These are phyloP conservation scores for Pleurotus sapidus DNA, from an alignment of 768 basidiomycete genomes.

Conservation along the genomic window DNA sequence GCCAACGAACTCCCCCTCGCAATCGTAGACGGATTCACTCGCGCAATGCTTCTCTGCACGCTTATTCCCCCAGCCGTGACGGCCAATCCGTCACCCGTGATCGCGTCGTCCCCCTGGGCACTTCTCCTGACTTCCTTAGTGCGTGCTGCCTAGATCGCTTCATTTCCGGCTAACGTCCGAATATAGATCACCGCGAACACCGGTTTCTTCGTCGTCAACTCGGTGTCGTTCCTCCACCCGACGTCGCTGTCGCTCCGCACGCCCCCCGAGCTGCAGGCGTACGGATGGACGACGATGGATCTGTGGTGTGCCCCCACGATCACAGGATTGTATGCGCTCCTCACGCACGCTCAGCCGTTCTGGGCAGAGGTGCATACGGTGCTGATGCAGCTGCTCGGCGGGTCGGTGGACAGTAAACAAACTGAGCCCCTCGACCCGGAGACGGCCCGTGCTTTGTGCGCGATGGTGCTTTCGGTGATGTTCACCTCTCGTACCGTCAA, in stretches of 20 bases:
- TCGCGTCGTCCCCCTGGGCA: constrained; percentile 72
- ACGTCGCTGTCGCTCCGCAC: constrained; percentile 66
- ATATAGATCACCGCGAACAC: constrained; percentile 67
- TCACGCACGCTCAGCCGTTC: constrained; percentile 87
- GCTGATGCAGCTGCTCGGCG: constrained; percentile 44
- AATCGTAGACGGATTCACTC: constrained; percentile 74
- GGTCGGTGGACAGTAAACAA: constrained; percentile 21
- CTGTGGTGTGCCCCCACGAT: constrained; percentile 81
- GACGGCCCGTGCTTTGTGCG: constrained; percentile 70
- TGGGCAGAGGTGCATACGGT: constrained; percentile 62
- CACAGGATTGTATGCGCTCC: constrained; percentile 74
- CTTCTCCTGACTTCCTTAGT: constrained; percentile 74
- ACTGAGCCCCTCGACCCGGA: constrained; percentile 56
- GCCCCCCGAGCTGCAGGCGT: constrained; percentile 75
- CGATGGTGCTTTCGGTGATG: constrained; percentile 55
- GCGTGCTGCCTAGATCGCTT: constrained; percentile 21
- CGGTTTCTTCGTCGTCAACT: constrained; percentile 77
- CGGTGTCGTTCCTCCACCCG: constrained; percentile 74
- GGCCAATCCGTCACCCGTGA: constrained; percentile 40
- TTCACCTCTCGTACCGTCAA: constrained; percentile 65
- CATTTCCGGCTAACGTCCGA: background rate
- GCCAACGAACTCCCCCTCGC: constrained; percentile 69
- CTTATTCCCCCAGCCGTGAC: constrained; percentile 71
- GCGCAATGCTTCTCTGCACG: constrained; percentile 75
- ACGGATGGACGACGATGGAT: constrained; percentile 85